These are phyloP conservation scores for Noccaea caerulescens DNA, from an alignment of 345 rosid genomes.

Conservation along the genomic window DNA sequence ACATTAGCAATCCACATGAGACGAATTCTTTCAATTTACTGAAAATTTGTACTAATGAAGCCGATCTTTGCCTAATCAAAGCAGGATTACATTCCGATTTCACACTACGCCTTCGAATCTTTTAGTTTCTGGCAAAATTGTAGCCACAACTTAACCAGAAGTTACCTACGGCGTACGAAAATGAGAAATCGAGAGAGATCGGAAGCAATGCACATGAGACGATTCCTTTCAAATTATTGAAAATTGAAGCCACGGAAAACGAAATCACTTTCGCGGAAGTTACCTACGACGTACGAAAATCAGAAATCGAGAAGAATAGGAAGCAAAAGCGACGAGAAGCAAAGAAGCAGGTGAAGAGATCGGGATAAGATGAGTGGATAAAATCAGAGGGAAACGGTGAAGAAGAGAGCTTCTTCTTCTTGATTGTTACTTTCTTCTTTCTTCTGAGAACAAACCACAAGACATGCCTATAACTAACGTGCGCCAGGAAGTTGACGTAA, in stretches of 20 bases:
- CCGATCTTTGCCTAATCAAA: slow-evolving; percentile 5
- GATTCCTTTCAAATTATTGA: no score
- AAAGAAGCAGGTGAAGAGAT: background rate
- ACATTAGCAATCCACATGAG: background rate
- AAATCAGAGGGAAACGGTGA: slow-evolving; percentile 14
- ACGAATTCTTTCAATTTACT: background rate
- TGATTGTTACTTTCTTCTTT: background rate
- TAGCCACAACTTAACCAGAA: background rate
- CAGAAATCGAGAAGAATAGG: slow-evolving; percentile 26
- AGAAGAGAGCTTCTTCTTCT: slow-evolving; percentile 1
- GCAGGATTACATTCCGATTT: slow-evolving; percentile 1
- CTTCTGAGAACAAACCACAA: slow-evolving; percentile 17
- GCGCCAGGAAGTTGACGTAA: slow-evolving; percentile 24
- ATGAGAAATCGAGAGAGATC: slow-evolving; percentile 24
- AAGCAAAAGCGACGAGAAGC: slow-evolving; percentile 16
- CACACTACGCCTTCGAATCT: background rate
- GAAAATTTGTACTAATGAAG: background rate
- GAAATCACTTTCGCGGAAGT: background rate
- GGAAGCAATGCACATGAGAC: slow-evolving; percentile 10
- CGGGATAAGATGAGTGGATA: slow-evolving; percentile 7
- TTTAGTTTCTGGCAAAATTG: background rate
- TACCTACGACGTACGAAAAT: background rate
- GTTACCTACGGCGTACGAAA: background rate
- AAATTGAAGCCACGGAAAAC: no score
- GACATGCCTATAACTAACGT: slow-evolving; percentile 36